Base-by-base conservation (phyloP, 2,329 filamentous ascomycete species). In the Penicillium palitans region DNA sequence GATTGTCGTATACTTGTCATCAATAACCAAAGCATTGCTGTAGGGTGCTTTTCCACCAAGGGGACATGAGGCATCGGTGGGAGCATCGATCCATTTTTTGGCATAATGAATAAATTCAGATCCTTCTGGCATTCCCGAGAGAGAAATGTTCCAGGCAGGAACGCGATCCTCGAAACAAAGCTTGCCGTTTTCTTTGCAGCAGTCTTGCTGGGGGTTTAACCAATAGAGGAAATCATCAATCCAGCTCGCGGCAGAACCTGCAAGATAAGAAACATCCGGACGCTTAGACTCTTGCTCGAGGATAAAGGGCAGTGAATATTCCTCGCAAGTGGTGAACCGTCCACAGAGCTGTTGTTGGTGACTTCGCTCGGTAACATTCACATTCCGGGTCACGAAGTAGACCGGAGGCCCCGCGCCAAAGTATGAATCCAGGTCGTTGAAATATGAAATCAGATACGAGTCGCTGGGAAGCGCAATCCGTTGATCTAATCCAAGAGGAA, bases 181-280 rank as follows among this genome's bases (percentile, higher is more conserved):
- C 66, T 87, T 80, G 46, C 85, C 85, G 50, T 86, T 72, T 59
- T 93, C 87, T 39, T 90, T 82, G 68, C 90, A 97, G 78, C 86
- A 87, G 45, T 92, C 89, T 44, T 91, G 84, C 52, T 87, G 84
- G 0, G 95, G 95, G 66, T 98, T 96, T n/a, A 98, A 80, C 93
- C 95, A 99, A 59, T 91, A 84, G 77, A 98, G 91, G 77, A 91
- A 98, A 72, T 99, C 95, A 65, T 99, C 95, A 19, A 99, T 84
- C 95, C 95, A 99, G 74, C 90, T 97, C 3, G 96, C 95, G 0
- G 93, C 88, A 0, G 92, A 90, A 10, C 93, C 88, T 7, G 91
- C 84, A 65, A 99, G 91, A 74, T 92, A 98, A 1, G 92, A 97
- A 1, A 93, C 81, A 7, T 96, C 85, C 0, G 92, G 84, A 39